phyloP scores from a whole-genome alignment of 2,329 filamentous ascomycete genomes.

The Fusarium camptoceras region DNA sequence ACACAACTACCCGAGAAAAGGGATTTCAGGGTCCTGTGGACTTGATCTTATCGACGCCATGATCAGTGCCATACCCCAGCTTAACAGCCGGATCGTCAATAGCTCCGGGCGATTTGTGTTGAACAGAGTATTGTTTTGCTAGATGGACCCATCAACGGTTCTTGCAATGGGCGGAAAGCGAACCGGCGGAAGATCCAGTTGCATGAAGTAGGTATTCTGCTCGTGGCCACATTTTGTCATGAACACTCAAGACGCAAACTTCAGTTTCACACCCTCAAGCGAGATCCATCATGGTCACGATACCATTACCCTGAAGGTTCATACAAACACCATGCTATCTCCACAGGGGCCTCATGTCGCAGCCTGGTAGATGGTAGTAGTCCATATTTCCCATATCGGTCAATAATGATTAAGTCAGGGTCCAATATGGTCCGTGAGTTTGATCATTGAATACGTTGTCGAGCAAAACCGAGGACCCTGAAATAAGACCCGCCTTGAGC shows the following conservation, averaged over 20 bases:
- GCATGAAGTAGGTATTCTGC: not conserved
- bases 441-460: constrained; percentile 21
- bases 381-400: constrained; percentile 2
- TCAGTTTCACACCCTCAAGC: constrained; percentile 7
- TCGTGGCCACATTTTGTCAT: constrained; percentile 9
- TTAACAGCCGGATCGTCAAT: constrained; percentile 16
- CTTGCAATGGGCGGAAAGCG: not conserved
- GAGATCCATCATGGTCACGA: constrained; percentile 13
- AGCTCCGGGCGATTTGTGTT: constrained; percentile 15
- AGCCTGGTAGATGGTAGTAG: constrained; percentile 24
- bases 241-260: constrained; percentile 6
- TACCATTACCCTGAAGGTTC: constrained; percentile 10
- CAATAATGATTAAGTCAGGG: constrained; percentile 11
- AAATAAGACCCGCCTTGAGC: not conserved
- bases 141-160: not conserved
- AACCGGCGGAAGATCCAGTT: not conserved
- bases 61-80: constrained; percentile 24
- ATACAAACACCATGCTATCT: constrained; percentile 28
- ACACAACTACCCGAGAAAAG: constrained; percentile 26
- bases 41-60: constrained; percentile 34
- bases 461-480: constrained; percentile 8
- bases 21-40: constrained; percentile 39
- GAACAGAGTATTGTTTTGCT: constrained; percentile 1
- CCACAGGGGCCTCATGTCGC: constrained; percentile 23
- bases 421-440: constrained; percentile 4